Evolutionary conservation across 2,329 filamentous ascomycete species (phyloP).

Genomic region (Dothistroma septosporum): DNA sequence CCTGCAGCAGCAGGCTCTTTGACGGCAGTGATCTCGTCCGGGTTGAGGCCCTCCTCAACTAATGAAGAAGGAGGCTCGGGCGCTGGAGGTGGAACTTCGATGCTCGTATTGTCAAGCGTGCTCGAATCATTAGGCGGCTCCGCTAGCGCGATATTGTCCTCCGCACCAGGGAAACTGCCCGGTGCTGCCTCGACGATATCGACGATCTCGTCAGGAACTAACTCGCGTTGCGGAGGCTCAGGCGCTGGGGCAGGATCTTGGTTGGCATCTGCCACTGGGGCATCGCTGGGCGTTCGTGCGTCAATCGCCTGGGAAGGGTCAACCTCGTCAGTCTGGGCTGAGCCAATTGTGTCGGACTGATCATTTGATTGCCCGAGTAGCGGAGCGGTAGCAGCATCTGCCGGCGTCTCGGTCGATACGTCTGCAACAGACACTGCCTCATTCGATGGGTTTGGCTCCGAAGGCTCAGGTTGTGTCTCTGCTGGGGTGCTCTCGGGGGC

Average conservation of each 20-base stretch:
- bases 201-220: constrained; percentile 7
- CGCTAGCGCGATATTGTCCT: background rate
- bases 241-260: background rate
- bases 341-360: background rate
- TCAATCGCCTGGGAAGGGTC: background rate
- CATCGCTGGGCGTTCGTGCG: background rate
- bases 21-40: constrained; percentile 4
- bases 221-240: background rate
- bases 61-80: constrained; percentile 8
- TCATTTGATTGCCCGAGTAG: background rate
- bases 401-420: background rate
- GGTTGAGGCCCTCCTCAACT: background rate
- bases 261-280: background rate
- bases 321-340: background rate
- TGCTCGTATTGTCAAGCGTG: background rate
- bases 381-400: background rate
- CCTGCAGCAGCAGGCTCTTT: constrained; percentile 12
- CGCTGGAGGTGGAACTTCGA: constrained; percentile 5
- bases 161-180: background rate
- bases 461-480: background rate
- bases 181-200: constrained; percentile 9
- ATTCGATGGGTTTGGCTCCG: background rate
- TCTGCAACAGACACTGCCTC: background rate
- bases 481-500: background rate
- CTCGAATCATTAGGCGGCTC: background rate